Evolutionary conservation across 345 rosid species (phyloP).

Genomic region (Gossypium stocksii): DNA sequence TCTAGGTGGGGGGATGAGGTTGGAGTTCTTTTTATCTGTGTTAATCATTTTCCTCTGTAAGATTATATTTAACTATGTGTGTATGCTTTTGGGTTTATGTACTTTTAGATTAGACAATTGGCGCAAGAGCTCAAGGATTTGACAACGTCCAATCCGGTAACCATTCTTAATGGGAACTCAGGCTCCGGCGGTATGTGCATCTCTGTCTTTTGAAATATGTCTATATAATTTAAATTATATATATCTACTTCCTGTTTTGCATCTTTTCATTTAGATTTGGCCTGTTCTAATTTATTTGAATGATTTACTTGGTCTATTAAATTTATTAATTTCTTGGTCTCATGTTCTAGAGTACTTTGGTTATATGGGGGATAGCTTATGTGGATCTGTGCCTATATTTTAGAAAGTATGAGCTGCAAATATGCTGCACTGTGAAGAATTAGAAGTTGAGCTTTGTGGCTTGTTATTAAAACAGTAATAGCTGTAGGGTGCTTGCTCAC

Average conservation of each 20-base stretch:
- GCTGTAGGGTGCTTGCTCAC: not conserved
- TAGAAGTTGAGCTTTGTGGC: not conserved
- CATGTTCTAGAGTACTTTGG: not conserved
- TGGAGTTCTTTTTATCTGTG: not conserved
- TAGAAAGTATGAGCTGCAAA: conserved; percentile 23
- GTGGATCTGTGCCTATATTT: not conserved
- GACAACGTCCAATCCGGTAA: conserved; percentile 55
- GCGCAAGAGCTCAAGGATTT: conserved; percentile 91
- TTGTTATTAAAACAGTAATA: not conserved
- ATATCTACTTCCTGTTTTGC: not conserved
- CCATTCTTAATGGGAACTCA: conserved; percentile 66
- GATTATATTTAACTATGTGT: not conserved
- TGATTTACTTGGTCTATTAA: not conserved
- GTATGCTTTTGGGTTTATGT: conserved; percentile 12
- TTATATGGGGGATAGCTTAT: not conserved
- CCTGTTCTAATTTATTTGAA: not conserved
- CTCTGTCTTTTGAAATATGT: not conserved
- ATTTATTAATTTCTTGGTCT: not conserved
- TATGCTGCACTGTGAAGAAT: not conserved
- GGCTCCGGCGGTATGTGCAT: conserved; percentile 41
- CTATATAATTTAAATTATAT: not conserved
- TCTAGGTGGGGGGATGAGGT: not conserved
- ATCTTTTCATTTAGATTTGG: not conserved
- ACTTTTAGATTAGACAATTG: conserved; percentile 61
- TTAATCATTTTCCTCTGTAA: not conserved